Evolutionary conservation across 2,329 filamentous ascomycete species (phyloP).

Genomic region (Penicillium sp.): DNA sequence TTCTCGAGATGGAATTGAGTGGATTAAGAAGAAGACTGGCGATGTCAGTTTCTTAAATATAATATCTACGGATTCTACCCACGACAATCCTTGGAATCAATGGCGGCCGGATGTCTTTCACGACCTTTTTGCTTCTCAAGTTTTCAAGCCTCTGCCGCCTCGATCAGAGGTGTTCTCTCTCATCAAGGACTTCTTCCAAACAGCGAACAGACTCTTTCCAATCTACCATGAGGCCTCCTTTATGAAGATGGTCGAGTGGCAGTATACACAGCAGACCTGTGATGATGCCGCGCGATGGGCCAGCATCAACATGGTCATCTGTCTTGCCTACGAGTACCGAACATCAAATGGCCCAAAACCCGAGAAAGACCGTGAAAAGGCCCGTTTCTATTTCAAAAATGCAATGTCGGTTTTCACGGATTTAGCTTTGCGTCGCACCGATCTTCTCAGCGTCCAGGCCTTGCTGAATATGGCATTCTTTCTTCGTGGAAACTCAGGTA

Average conservation of each 20-base stretch:
- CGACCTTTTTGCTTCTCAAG: slow-evolving; percentile 77
- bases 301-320: slow-evolving; percentile 83
- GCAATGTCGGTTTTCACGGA: slow-evolving; percentile 88
- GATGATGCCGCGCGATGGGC: slow-evolving; percentile 96
- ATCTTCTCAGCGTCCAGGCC: slow-evolving; percentile 87
- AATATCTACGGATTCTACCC: slow-evolving; percentile 75
- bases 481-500: slow-evolving; percentile 89
- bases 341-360: slow-evolving; percentile 89
- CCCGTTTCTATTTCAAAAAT: slow-evolving; percentile 92
- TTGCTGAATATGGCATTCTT: slow-evolving; percentile 89
- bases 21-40: slow-evolving; percentile 96
- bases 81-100: slow-evolving; percentile 85
- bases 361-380: slow-evolving; percentile 83
- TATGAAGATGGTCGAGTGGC: slow-evolving; percentile 90
- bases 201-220: slow-evolving; percentile 96
- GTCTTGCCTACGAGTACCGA: slow-evolving; percentile 81
- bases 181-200: slow-evolving; percentile 87
- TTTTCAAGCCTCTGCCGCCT: slow-evolving; percentile 76
- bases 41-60: slow-evolving; percentile 85
- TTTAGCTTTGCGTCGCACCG: slow-evolving; percentile 86
- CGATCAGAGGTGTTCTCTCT: slow-evolving; percentile 83
- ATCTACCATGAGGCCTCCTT: slow-evolving; percentile 94
- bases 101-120: slow-evolving; percentile 97
- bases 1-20: slow-evolving; percentile 91
- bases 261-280: slow-evolving; percentile 88